These are phyloP conservation scores for Alternaria alternata DNA, from an alignment of 2,329 filamentous ascomycete genomes.

Conservation along the genomic window DNA sequence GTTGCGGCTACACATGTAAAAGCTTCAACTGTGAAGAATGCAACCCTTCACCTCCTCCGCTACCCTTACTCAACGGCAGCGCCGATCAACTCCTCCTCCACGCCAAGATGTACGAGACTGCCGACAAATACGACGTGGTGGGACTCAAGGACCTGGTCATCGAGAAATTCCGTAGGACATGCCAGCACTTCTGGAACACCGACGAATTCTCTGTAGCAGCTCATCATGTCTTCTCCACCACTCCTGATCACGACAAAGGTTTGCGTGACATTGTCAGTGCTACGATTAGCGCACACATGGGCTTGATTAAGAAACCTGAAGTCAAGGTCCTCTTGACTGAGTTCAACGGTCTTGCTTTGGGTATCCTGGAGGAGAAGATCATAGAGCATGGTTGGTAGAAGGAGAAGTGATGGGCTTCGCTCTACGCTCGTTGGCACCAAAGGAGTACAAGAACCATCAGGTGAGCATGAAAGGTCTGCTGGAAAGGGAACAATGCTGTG, in stretches of 20 bases:
- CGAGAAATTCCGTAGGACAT: background rate
- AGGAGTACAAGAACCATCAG: too few relatives aligned
- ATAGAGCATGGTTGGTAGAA: background rate
- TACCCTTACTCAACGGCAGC: background rate
- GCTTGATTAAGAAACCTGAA: background rate
- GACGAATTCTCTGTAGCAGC: background rate
- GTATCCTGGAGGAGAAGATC: background rate
- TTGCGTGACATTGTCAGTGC: background rate
- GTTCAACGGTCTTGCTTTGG: background rate
- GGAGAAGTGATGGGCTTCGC: background rate
- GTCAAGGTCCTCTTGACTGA: background rate
- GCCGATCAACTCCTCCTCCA: background rate
- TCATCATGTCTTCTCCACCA: background rate
- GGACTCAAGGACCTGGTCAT: background rate
- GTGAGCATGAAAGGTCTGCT: too few relatives aligned
- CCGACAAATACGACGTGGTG: background rate
- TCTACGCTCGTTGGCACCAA: background rate
- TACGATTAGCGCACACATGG: background rate
- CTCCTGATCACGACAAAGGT: background rate
- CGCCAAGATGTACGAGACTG: conserved; percentile 2
- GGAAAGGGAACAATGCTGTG: too few relatives aligned
- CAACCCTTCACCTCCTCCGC: background rate
- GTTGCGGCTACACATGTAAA: too few relatives aligned
- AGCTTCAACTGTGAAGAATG: background rate
- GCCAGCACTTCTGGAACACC: background rate